phyloP scores from a whole-genome alignment of 2,329 filamentous ascomycete species.

The Botryotinia narcissicola region DNA sequence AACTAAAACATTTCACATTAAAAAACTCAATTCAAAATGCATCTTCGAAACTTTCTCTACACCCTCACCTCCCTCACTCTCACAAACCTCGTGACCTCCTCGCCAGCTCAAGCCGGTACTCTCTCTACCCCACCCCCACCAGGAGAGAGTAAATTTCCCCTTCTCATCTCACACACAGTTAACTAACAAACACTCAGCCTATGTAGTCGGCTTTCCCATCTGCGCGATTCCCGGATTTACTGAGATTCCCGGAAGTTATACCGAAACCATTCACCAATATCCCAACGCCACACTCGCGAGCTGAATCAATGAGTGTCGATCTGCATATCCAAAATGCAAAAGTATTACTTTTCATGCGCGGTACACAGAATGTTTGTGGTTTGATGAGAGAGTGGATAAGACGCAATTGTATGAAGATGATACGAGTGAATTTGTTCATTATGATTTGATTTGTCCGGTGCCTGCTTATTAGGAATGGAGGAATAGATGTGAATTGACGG shows the following conservation, averaged over 20 bases:
- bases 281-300: background rate
- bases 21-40: background rate
- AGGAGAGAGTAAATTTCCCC: background rate
- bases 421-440: conserved; percentile 17
- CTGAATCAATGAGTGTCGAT: conserved; percentile 17
- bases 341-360: conserved; percentile 11
- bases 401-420: conserved; percentile 17
- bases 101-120: background rate
- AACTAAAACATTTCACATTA: too few relatives aligned
- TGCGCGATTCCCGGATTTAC: background rate
- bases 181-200: background rate
- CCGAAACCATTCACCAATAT: conserved; percentile 5
- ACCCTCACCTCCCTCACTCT: background rate
- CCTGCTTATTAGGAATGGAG: background rate
- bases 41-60: background rate
- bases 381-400: background rate
- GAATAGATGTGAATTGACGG: too few relatives aligned
- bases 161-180: too few relatives aligned
- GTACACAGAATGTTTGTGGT: conserved; percentile 18
- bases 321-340: conserved; percentile 8
- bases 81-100: conserved; percentile 9
- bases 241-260: background rate
- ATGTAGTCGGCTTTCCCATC: conserved; percentile 1
- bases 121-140: conserved; percentile 1
- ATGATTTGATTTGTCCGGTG: conserved; percentile 16